These are phyloP conservation scores for Desmodesmus armatus DNA, from an alignment of 139 green algal genomes.

Conservation along the genomic window DNA sequence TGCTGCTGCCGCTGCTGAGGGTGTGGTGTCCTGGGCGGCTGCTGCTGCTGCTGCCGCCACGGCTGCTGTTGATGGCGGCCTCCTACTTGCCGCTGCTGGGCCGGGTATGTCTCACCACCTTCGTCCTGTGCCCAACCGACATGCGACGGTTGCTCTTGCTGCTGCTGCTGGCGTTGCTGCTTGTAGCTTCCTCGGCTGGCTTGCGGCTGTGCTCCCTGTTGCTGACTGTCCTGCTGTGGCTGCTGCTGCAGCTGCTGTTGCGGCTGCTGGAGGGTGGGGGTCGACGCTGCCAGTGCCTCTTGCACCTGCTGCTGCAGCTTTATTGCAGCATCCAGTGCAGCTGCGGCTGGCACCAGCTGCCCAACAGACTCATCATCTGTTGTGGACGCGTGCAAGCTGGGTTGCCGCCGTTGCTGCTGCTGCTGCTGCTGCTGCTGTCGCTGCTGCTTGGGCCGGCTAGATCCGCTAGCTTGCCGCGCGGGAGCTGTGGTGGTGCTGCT, in stretches of 20 bases:
- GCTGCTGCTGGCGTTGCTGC: conserved; percentile 22
- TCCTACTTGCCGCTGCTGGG: neutral
- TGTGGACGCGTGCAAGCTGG: neutral
- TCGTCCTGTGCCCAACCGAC: neutral
- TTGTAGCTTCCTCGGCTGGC: neutral
- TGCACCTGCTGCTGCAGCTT: neutral
- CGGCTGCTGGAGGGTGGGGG: neutral
- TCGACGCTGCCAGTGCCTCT: neutral
- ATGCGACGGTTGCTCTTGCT: neutral
- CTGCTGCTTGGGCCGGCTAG: neutral
- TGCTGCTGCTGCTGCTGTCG: conserved; percentile 6
- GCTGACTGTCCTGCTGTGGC: conserved; percentile 1
- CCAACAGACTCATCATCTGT: neutral
- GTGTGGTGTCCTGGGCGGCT: neutral
- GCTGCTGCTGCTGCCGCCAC: neutral
- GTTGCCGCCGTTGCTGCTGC: neutral
- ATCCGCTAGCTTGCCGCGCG: no score
- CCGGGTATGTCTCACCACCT: no score
- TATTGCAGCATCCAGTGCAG: neutral
- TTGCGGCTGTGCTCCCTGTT: neutral
- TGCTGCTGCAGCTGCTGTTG: conserved; percentile 18
- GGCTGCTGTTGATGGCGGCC: neutral
- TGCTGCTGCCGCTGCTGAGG: conserved; percentile 1
- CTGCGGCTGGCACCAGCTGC: neutral
- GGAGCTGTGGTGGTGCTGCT: no score